phyloP scores from a whole-genome alignment of 352 stramenopile genomes.

The Globisporangium nunn region DNA sequence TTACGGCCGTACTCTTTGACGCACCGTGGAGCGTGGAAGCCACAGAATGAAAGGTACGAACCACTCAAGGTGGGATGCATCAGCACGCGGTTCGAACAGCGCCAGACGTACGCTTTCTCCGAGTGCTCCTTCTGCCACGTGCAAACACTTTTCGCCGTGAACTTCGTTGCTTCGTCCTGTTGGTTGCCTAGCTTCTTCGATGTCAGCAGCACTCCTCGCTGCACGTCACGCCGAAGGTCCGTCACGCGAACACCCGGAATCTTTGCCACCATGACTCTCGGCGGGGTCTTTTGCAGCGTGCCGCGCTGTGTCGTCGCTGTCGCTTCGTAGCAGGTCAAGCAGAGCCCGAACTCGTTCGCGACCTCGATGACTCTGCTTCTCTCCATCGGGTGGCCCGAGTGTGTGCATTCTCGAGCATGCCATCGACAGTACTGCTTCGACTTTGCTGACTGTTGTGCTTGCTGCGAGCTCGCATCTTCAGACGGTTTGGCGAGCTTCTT shows the following conservation, averaged over 20 bases:
- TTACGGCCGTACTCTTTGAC: constrained; percentile 47
- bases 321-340: constrained; percentile 46
- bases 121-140: constrained; percentile 55
- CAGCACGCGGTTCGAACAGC: constrained; percentile 48
- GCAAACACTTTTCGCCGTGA: constrained; percentile 30
- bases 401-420: constrained; percentile 43
- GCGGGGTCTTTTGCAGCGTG: constrained; percentile 41
- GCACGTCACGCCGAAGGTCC: constrained; percentile 18
- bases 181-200: constrained; percentile 10
- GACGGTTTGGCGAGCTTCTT: constrained; percentile 10
- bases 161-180: not conserved
- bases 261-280: constrained; percentile 27
- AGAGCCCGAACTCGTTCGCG: constrained; percentile 49
- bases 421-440: constrained; percentile 29
- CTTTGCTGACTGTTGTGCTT: not conserved
- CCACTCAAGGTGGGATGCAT: constrained; percentile 46
- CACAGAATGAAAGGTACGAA: constrained; percentile 56
- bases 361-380: constrained; percentile 42
- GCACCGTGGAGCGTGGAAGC: constrained; percentile 53
- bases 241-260: constrained; percentile 33
- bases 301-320: constrained; percentile 31
- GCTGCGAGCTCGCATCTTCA: not conserved
- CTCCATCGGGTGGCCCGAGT: constrained; percentile 39
- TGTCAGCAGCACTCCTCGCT: constrained; percentile 13
- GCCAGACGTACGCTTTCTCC: constrained; percentile 44